Conservation (phyloP, 129 eudicot species). For the Erigeron canadensis region DNA sequence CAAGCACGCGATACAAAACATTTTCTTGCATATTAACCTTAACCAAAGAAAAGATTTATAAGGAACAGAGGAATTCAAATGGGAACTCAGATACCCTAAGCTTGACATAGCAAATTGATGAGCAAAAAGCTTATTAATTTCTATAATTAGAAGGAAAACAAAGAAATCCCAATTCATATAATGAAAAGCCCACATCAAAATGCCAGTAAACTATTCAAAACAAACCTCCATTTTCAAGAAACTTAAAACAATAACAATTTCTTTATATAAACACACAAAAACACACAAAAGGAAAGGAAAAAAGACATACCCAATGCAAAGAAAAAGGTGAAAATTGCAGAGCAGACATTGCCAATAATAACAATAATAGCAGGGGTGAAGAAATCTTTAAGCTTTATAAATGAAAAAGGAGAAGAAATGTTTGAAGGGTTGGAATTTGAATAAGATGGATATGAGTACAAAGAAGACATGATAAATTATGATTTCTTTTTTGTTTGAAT, state of each 20-base stretch:
- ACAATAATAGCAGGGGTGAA: conserved; percentile 65
- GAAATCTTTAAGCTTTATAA: conserved; percentile 47
- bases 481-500: background rate
- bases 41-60: background rate
- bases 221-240: background rate
- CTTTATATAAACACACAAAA: background rate
- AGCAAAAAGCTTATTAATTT: background rate
- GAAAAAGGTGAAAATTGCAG: conserved; percentile 90
- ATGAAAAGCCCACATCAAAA: conserved; percentile 25
- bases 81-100: conserved; percentile 18
- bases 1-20: no score
- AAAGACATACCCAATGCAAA: conserved; percentile 72
- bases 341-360: conserved; percentile 65
- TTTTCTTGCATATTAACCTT: no score
- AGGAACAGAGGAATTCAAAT: conserved; percentile 8
- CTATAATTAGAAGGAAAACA: conserved; percentile 13
- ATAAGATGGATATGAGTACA: conserved; percentile 72
- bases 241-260: background rate
- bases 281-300: background rate
- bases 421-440: conserved; percentile 40
- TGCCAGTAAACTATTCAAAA: background rate
- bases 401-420: conserved; percentile 33
- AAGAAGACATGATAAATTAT: conserved; percentile 43
- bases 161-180: conserved; percentile 23
- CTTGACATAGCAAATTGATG: conserved; percentile 3